Percentiles rank a stretch among this genome's conserved stretches.
These are phyloP conservation scores for Phytophthora quininea DNA, from an alignment of 352 stramenopile genomes.

Conservation along the genomic window DNA sequence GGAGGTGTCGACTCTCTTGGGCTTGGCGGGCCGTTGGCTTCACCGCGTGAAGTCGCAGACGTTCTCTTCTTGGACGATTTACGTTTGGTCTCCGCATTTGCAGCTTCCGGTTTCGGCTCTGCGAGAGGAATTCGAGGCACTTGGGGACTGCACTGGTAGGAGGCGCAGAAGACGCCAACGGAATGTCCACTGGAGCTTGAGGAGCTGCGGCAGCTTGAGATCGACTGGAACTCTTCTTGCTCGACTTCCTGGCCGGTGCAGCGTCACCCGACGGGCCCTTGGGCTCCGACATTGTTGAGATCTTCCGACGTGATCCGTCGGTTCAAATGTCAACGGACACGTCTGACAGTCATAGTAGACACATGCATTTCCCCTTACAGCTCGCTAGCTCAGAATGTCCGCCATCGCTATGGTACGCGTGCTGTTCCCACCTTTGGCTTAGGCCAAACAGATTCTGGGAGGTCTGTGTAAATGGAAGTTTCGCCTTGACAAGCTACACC, in stretches of 20 bases:
- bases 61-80: conserved; percentile 58
- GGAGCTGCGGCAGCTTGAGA: conserved; percentile 14
- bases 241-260: conserved; percentile 29
- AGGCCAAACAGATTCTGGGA: not conserved
- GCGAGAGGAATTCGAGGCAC: conserved; percentile 53
- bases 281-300: conserved; percentile 41
- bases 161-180: conserved; percentile 11
- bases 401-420: conserved; percentile 13
- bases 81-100: conserved; percentile 25
- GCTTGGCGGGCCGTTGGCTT: not conserved
- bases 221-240: conserved; percentile 42
- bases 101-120: conserved; percentile 43
- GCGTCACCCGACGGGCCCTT: conserved; percentile 28
- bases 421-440: not conserved
- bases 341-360: not conserved
- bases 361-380: not conserved
- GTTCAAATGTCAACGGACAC: not conserved
- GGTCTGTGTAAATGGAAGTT: not conserved
- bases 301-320: not conserved
- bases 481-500: not conserved
- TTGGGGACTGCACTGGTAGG: conserved; percentile 21
- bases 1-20: conserved; percentile 11
- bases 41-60: conserved; percentile 10
- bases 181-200: conserved; percentile 15
- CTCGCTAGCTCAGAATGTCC: conserved; percentile 4